Evolutionary conservation across 495 filamentous ascomycete species (phyloP).

Genomic region (Cudoniella acicularis): DNA sequence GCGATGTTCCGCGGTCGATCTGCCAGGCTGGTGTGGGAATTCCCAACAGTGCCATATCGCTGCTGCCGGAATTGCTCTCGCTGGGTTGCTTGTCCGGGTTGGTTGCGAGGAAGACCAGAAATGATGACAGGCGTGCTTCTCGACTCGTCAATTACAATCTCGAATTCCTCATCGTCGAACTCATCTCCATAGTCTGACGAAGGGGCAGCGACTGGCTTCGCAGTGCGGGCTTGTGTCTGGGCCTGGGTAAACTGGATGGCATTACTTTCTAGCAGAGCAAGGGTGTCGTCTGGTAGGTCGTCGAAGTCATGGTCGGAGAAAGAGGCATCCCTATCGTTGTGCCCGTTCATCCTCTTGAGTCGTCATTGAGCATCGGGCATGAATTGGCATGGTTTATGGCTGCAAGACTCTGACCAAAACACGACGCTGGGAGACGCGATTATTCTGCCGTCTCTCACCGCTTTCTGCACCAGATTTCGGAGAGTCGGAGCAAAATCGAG

Average conservation of each 20-base stretch:
- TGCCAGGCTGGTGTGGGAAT: background rate
- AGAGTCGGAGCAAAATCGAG: too few relatives aligned
- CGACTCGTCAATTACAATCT: conserved; percentile 36
- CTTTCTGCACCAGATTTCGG: background rate
- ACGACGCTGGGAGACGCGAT: conserved; percentile 3
- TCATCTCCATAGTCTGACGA: conserved; percentile 50
- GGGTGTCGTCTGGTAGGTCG: conserved; percentile 46
- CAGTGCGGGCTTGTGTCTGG: conserved; percentile 8
- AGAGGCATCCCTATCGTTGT: conserved; percentile 48
- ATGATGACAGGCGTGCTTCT: conserved; percentile 22
- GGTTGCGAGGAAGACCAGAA: conserved; percentile 11
- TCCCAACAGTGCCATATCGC: conserved; percentile 23
- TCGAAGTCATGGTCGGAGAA: conserved; percentile 65
- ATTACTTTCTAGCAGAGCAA: conserved; percentile 52
- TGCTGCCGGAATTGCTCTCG: conserved; percentile 32
- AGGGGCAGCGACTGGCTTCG: conserved; percentile 4
- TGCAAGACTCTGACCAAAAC: background rate
- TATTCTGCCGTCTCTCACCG: background rate
- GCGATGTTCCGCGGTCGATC: background rate
- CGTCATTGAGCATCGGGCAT: conserved; percentile 35
- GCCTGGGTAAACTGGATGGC: conserved; percentile 50
- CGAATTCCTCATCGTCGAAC: conserved; percentile 53
- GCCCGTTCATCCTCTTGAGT: conserved; percentile 51
- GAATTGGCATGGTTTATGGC: background rate
- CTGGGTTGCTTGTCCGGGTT: conserved; percentile 23